Base-by-base conservation (phyloP, 352 stramenopile genomes). In the Phytophthora syringae region DNA sequence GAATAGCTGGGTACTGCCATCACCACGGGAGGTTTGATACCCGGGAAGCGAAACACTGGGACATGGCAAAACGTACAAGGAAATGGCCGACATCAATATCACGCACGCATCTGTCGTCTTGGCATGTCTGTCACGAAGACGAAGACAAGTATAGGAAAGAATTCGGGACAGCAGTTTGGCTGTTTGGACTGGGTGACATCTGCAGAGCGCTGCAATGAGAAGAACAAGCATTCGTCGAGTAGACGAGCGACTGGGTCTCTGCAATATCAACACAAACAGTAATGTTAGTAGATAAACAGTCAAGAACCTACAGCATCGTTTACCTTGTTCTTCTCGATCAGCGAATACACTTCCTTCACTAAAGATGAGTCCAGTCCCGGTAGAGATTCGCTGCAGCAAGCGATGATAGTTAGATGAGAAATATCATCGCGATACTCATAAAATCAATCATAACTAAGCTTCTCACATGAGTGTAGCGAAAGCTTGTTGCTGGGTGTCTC, bases 281-380 rank as follows among this genome's bases (percentile, higher is more conserved):
- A 43, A 6, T 21, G 16, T 61, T 43, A 63, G 18, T 30, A n/a
- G 5, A 53, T 15, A n/a, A 24, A 7, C 11, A 30, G 5, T 12
- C 9, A 25, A 43, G 22, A 11, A 37, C 37, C 24, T 52, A 24
- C 6, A 60, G 7, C 9, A 52, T 37, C 13, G 11, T 42, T 44
- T 47, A 86, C 79, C 76, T 89, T 89, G 54, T 84, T 92, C 16
- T 82, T 84, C 56, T 90, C 79, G 24, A 92, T 77, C 40, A 76
- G 54, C 3, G 36, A 25, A 47, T 80, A 81, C 7, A 86, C 56
- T 22, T 89, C 77, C 13, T 51, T 63, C 5, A 86, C 70, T 24
- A 85, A 60, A 2, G 67, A 51, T 20, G 60, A 1, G 50, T 81
- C 64, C 9, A 92, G 54, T 16, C 49, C 39, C 5, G 72, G 80